Evolutionary conservation across 352 stramenopile genomes (phyloP).

Genomic region (Globisporangium paroecandrum): DNA sequence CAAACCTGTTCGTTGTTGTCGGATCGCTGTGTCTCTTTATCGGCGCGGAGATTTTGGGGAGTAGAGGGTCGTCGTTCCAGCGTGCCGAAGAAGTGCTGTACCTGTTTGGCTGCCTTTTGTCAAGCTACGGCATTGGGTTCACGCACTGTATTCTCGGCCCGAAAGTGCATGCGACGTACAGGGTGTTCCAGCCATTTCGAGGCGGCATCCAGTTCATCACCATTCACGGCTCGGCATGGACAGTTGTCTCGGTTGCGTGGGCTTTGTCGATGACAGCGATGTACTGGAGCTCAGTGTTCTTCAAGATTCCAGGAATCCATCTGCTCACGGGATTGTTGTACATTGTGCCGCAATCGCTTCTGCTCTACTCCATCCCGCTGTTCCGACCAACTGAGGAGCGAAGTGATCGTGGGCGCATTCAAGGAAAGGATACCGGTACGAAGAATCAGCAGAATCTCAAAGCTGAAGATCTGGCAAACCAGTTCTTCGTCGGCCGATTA

Average conservation of each 20-base stretch:
- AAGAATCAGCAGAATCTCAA: conserved; percentile 9
- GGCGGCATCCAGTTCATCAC: conserved; percentile 49
- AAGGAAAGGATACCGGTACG: not conserved
- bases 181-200: conserved; percentile 43
- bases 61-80: conserved; percentile 22
- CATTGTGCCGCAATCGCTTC: conserved; percentile 30
- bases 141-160: conserved; percentile 38
- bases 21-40: conserved; percentile 33
- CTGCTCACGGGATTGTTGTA: conserved; percentile 43
- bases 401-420: not conserved
- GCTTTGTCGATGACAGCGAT: conserved; percentile 37
- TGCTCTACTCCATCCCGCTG: conserved; percentile 37
- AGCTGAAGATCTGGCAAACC: conserved; percentile 25
- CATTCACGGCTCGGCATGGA: conserved; percentile 50
- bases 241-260: conserved; percentile 38
- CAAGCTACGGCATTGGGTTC: conserved; percentile 34
- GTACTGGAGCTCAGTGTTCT: conserved; percentile 46
- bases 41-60: conserved; percentile 28
- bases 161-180: conserved; percentile 33
- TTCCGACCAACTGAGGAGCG: conserved; percentile 24
- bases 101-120: conserved; percentile 38
- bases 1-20: conserved; percentile 28
- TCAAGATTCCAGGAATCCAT: conserved; percentile 40
- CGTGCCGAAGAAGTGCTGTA: conserved; percentile 42
- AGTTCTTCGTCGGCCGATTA: conserved; percentile 36